A percentile compares a stretch with the other conserved stretches of the same genome.
Evolutionary conservation across 306 rosid species (phyloP).

Genomic region (Sphenostylis stenocarpa): DNA sequence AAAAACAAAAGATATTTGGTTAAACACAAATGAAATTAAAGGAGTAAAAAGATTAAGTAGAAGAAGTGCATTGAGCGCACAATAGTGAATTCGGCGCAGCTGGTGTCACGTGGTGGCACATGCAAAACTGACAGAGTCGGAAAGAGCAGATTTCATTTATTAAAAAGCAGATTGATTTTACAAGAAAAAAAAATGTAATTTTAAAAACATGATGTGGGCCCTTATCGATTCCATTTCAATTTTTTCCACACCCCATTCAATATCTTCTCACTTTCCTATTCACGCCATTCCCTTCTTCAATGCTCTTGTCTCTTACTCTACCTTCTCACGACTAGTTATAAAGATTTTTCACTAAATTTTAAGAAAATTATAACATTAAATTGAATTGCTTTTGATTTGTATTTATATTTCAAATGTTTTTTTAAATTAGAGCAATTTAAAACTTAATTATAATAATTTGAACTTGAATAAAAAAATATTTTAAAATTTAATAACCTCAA

Average conservation of each 20-base stretch:
- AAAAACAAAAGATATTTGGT: no score
- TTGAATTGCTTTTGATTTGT: no score
- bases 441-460: no score
- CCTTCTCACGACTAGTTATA: neutral
- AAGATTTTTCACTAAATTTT: neutral
- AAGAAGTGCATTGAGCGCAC: neutral
- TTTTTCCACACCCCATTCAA: neutral
- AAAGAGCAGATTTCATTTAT: slow-evolving; percentile 20
- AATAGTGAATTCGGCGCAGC: slow-evolving; percentile 17
- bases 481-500: no score
- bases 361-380: no score
- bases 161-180: neutral
- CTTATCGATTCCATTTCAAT: neutral
- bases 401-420: no score
- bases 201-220: neutral
- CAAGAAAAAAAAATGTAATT: neutral
- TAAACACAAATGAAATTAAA: no score
- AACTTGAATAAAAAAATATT: no score
- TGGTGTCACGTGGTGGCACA: slow-evolving; percentile 29
- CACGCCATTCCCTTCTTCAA: neutral
- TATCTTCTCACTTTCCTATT: neutral
- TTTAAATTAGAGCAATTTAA: no score
- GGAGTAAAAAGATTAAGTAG: neutral
- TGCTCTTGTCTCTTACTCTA: neutral
- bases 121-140: slow-evolving; percentile 25